Base-by-base conservation (phyloP, 2,329 filamentous ascomycete species). In the Aspergillus sergii region DNA sequence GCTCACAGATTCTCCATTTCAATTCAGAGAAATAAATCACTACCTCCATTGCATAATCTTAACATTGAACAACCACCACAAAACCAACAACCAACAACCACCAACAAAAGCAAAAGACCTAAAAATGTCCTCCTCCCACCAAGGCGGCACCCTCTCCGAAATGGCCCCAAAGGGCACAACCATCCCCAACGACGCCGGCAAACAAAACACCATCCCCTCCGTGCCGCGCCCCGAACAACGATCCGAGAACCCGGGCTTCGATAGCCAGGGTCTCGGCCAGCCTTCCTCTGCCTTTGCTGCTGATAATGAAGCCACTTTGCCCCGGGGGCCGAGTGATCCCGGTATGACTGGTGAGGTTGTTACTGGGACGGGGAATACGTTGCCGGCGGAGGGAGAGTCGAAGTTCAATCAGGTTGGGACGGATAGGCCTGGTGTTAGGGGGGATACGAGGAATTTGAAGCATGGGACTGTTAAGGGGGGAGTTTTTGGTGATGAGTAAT, bases 281-380 rank as follows among this genome's bases (percentile, higher is more conserved):
- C 68, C 75, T 6, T 73, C 73, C 43, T 64, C 76, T 0, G 78
- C 79, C n/a, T 73, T 75, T 21, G 82, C 81, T 0, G 82, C 80
- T 9, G 80, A 82, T 63, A 85, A 86, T 63, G 70, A 76, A 9
- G 80, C 76, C 36, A 81, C 84, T 54, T 79, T 85, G 62, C 80
- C 84, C 4, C 73, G 69, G 28, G 73, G 75, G 23, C 70, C 73
- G 2, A 59, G 67, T 12, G 81, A 82, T 60, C 72, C 73, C 32
- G 76, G 73, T 6, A 60, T 73, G 19, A 71, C 69, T 0, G 75
- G 74, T 3, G 79, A 82, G 48, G 74, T 81, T 2, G 60, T 80
- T 16, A 80, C 76, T 0, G 80, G 79, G 1, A 81, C 77, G 6
- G 79, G 80, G 2, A 74, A 81, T 60, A 68, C 70, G 2, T 66